Evolutionary conservation across 305 asterid genomes (phyloP), one percentile per base, ranked within the genome.

Genomic region (Petunia hybrid): DNA sequence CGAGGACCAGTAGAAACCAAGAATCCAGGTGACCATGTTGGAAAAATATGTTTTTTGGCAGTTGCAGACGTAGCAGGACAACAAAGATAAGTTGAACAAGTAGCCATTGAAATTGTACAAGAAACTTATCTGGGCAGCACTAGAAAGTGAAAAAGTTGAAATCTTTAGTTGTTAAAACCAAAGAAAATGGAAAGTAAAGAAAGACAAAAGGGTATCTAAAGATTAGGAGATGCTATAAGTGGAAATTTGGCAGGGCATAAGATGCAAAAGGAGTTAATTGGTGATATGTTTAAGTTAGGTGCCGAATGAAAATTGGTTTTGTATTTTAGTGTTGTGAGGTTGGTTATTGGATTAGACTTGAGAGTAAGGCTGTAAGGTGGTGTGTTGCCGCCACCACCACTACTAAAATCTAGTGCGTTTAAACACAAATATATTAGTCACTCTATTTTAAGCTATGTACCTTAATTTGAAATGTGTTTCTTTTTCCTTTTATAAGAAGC

Each of bases 1-100:
- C 84, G 80, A 59, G 74, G 70, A 68, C 85, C 69, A 61, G 87
- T 62, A 2, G 53, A 74, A 53, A 59, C 56, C n/a, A 79, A 65
- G 62, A 83, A 62, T 79, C 89, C 86, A 59, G 85, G 85, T 40
- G 87, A 63, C 48, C 85, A 86, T 39, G 46, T 3, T 67, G 81
- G 82, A 83, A 82, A 83, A 77, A 63, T 56, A 43, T 80, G 48
- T 46, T 88, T 84, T 82, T 81, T 83, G 22, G 91, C 88, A 59
- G 86, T 65, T 65, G 85, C 81, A 1, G 85, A 81, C 22, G 84
- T 86, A 1, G 90, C 88, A 55, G 92, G 90, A 74, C 85, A 87
- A 86, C 88, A 90, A 56, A 89, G 78, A 78, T 91, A 87, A 87
- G 88, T 82, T 68, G 87, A 82, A 70, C 89, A 84, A 82, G 85